Evolutionary conservation across 805 yeast genomes (phyloP), one percentile per base, ranked within the genome.

Genomic region (Teunomyces stri): DNA sequence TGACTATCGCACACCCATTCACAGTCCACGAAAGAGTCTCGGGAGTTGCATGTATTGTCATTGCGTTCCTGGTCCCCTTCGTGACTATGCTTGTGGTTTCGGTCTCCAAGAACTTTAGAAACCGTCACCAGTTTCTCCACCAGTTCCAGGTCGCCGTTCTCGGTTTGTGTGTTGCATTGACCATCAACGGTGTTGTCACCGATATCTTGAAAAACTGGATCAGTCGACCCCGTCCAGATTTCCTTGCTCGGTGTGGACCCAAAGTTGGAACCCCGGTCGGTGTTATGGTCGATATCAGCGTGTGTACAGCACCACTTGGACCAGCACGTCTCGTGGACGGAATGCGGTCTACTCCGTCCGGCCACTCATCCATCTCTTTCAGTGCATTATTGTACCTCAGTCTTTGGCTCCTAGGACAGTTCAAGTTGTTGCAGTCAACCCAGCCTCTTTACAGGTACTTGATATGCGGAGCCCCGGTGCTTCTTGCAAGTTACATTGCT

Each of bases 301-400:
- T 66, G 3, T 70, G 76, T 48, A 59, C 70, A 2, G 59, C 62
- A 1, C 69, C 71, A 1, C 53, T 68, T 37, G 70, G 72, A 4
- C 47, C 51, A 13, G 48, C 52, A 49, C 50, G 53, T 13, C 52
- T 69, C 18, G 37, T 51, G 11, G 76, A 70, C 48, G 76, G 76
- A 4, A 57, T 69, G 65, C 66, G 68, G 47, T 68, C 73, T 15
- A 68, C 73, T 6, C 76, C 76, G 5, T 65, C 70, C 35, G 76
- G 74, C 29, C 74, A 69, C 51, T 65, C 73, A 5, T 65, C 72
- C 22, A 57, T 69, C 45, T 51, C 67, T 9, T 66, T 68, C 51
- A 59, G 68, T 27, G 69, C 72, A 1, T 58, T 66, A 42, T 51
- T 61, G 15, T 70, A 62, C 51, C 55, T 70, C 38, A 47, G 62